A percentile compares a stretch with the other conserved stretches of the same genome.
Evolutionary conservation across 1,284 basidiomycete species (phyloP).

Genomic region (Trichosporon sp.): DNA sequence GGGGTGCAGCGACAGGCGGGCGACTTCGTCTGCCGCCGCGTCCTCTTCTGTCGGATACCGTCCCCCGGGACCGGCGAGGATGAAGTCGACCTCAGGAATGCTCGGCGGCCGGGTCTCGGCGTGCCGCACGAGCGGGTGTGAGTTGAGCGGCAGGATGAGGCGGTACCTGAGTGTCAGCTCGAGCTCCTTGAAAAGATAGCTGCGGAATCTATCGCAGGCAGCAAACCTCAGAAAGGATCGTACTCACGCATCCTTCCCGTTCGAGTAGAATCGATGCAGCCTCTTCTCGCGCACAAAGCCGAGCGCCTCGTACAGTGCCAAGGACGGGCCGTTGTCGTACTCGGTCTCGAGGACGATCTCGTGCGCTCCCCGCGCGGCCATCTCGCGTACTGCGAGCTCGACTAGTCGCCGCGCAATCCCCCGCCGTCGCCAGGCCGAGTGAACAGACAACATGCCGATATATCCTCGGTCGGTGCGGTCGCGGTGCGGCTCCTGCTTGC

Average conservation of each 20-base stretch:
- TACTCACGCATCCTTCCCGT: constrained; percentile 61
- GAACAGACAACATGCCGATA: constrained; percentile 95
- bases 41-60: neutral
- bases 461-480: constrained; percentile 82
- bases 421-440: constrained; percentile 74
- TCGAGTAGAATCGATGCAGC: constrained; percentile 92
- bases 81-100: constrained; percentile 18
- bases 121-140: constrained; percentile 30
- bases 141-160: constrained; percentile 41
- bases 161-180: constrained; percentile 38
- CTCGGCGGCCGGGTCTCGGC: neutral
- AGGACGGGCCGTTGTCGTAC: constrained; percentile 83
- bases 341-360: constrained; percentile 98
- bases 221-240: no score
- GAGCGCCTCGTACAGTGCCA: constrained; percentile 84
- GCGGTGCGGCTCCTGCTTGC: constrained; percentile 87
- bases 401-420: constrained; percentile 86
- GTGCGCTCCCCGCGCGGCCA: constrained; percentile 77
- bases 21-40: constrained; percentile 5
- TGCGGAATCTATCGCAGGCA: no score
- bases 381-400: constrained; percentile 72
- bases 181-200: no score
- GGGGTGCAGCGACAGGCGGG: constrained; percentile 20
- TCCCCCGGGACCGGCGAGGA: constrained; percentile 18
- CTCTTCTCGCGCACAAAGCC: constrained; percentile 97